Conservation (phyloP, 2,329 filamentous ascomycete genomes). For the Aspergillus unguis region DNA sequence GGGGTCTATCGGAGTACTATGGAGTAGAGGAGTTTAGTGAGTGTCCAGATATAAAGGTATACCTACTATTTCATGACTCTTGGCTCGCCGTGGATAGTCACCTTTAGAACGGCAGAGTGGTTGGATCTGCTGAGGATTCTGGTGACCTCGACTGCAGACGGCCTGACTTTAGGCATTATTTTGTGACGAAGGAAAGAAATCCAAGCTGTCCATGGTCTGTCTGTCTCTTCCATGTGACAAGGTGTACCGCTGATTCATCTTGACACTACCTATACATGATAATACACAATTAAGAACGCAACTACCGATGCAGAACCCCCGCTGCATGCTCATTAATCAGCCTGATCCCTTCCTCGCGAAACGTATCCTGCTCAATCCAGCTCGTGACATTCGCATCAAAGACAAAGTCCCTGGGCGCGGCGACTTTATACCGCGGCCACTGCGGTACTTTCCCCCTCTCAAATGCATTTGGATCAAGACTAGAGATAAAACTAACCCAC, state of each 20-base stretch:
- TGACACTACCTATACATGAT: no score
- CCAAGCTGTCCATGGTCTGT: no score
- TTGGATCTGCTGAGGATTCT: background rate
- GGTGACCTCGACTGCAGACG: background rate
- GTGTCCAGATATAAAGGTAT: background rate
- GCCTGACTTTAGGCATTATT: background rate
- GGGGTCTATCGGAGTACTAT: background rate
- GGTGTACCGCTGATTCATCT: no score
- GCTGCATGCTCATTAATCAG: slow-evolving; percentile 3
- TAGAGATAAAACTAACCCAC: slow-evolving; percentile 13
- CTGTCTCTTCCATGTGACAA: no score
- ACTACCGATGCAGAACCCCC: slow-evolving; percentile 4
- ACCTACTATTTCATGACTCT: background rate
- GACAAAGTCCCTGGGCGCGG: slow-evolving; percentile 5
- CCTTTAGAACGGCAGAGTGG: background rate
- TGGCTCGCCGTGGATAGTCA: background rate
- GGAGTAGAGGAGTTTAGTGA: background rate
- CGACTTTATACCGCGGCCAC: slow-evolving; percentile 10
- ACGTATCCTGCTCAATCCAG: slow-evolving; percentile 9
- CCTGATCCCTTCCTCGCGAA: slow-evolving; percentile 3
- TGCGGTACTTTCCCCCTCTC: background rate
- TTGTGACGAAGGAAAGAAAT: no score
- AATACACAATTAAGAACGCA: no score
- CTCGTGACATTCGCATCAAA: slow-evolving; percentile 7
- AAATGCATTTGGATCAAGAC: slow-evolving; percentile 6